A percentile compares a stretch with the other conserved stretches of the same genome.
phyloP scores from a whole-genome alignment of 768 basidiomycete genomes.

The Symmetrospora coprosmae region DNA sequence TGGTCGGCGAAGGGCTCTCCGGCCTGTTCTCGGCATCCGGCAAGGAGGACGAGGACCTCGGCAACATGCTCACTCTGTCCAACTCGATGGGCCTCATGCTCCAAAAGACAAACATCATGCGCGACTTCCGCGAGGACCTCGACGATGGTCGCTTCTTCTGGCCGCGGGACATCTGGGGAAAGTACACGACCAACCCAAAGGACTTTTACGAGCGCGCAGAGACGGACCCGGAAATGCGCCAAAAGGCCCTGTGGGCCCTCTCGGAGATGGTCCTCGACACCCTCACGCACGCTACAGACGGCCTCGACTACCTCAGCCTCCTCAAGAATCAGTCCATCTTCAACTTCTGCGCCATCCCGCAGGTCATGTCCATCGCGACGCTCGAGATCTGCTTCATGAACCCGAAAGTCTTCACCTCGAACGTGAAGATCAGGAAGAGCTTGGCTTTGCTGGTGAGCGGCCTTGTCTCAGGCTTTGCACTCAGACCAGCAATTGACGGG shows the following conservation, averaged over 20 bases:
- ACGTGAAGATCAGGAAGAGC: constrained; percentile 90
- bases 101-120: constrained; percentile 96
- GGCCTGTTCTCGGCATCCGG: constrained; percentile 71
- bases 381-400: constrained; percentile 89
- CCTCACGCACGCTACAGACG: constrained; percentile 64
- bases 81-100: constrained; percentile 91
- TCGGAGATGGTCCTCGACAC: constrained; percentile 82
- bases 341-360: constrained; percentile 89
- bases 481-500: not conserved
- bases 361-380: constrained; percentile 89
- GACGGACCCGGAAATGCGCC: constrained; percentile 47
- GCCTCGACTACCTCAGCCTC: constrained; percentile 74
- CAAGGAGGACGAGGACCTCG: constrained; percentile 63
- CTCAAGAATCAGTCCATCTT: constrained; percentile 84
- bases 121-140: constrained; percentile 83
- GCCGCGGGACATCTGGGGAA: constrained; percentile 77
- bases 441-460: constrained; percentile 60
- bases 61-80: constrained; percentile 65
- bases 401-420: constrained; percentile 61
- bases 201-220: constrained; percentile 43
- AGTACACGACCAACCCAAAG: constrained; percentile 32
- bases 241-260: constrained; percentile 63
- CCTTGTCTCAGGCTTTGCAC: not conserved
- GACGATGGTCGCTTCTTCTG: constrained; percentile 78
- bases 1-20: constrained; percentile 89